Evolutionary conservation across 495 filamentous ascomycete species (phyloP).

Genomic region (Hyphodiscus hymeniophilus): DNA sequence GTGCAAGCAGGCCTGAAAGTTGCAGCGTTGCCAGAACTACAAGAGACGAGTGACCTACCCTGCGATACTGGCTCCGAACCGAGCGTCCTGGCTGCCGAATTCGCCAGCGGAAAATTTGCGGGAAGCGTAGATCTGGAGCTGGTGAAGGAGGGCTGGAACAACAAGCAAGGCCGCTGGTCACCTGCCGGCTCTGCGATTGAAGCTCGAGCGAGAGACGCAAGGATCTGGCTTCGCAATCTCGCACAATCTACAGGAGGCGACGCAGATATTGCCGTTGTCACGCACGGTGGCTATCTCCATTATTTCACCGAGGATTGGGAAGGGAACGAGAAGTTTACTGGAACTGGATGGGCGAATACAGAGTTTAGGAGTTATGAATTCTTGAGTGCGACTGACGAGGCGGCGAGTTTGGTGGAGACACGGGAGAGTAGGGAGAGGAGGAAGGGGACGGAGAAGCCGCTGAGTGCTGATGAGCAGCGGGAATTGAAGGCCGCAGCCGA

Average conservation of each 20-base stretch:
- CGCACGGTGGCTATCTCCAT: conserved; percentile 63
- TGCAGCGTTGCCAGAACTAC: conserved; percentile 67
- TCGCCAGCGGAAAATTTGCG: conserved; percentile 25
- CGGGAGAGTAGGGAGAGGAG: conserved; percentile 44
- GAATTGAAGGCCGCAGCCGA: conserved; percentile 24
- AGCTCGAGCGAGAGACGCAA: conserved; percentile 34
- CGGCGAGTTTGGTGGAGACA: conserved; percentile 52
- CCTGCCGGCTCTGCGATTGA: conserved; percentile 50
- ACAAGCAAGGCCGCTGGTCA: conserved; percentile 55
- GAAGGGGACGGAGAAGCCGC: conserved; percentile 37
- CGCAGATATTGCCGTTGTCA: conserved; percentile 58
- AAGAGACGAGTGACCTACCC: conserved; percentile 68
- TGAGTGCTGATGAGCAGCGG: conserved; percentile 33
- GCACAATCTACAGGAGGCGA: conserved; percentile 34
- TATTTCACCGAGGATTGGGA: conserved; percentile 83
- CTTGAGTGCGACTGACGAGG: conserved; percentile 38
- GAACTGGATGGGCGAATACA: conserved; percentile 78
- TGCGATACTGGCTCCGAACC: conserved; percentile 69
- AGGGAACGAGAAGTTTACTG: conserved; percentile 46
- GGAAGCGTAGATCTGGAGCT: conserved; percentile 53
- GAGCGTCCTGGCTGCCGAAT: conserved; percentile 46
- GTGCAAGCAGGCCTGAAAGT: conserved; percentile 37
- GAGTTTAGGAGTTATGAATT: conserved; percentile 75
- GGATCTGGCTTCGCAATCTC: conserved; percentile 56
- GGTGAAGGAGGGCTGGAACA: conserved; percentile 60